A percentile compares a stretch with the other conserved stretches of the same genome.
These are phyloP conservation scores for Tetracladium marchalianum DNA, from an alignment of 495 filamentous ascomycete species.

Conservation along the genomic window DNA sequence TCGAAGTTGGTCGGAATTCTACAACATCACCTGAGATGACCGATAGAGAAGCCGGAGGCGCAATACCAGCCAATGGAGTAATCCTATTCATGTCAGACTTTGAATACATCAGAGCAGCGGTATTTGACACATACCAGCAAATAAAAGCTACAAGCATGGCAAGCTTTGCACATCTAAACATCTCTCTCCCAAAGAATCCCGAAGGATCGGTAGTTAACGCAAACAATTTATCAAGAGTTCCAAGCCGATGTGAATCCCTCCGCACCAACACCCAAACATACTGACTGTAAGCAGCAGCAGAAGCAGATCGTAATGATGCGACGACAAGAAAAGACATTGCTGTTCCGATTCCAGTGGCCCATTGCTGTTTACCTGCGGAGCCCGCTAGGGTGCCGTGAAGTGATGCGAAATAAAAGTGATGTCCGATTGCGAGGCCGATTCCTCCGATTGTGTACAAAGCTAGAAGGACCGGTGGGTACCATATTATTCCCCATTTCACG, in stretches of 20 bases:
- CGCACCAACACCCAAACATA: conserved; percentile 14
- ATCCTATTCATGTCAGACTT: neutral
- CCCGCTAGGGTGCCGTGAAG: conserved; percentile 9
- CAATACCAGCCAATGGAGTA: conserved; percentile 5
- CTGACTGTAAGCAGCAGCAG: conserved; percentile 4
- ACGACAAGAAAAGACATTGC: conserved; percentile 10
- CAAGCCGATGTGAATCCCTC: conserved; percentile 3
- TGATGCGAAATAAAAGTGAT: conserved; percentile 10
- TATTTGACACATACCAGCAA: neutral
- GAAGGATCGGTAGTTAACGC: neutral
- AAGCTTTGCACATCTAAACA: conserved; percentile 1
- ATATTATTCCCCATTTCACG: conserved; percentile 9
- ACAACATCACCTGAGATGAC: neutral
- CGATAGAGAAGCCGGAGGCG: conserved; percentile 8
- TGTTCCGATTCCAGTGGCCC: conserved; percentile 6
- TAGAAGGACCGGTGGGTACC: conserved; percentile 5
- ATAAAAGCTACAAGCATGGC: neutral
- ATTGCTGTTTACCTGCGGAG: neutral
- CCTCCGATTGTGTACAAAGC: neutral
- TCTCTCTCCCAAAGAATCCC: neutral
- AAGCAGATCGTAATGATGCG: conserved; percentile 2
- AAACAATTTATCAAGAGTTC: conserved; percentile 10
- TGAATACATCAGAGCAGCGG: too few species aligned
- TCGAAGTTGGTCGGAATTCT: neutral
- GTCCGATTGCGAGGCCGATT: conserved; percentile 1